Base-by-base conservation (phyloP, 148 eudicot genomes). In the Agrostemma githago region DNA sequence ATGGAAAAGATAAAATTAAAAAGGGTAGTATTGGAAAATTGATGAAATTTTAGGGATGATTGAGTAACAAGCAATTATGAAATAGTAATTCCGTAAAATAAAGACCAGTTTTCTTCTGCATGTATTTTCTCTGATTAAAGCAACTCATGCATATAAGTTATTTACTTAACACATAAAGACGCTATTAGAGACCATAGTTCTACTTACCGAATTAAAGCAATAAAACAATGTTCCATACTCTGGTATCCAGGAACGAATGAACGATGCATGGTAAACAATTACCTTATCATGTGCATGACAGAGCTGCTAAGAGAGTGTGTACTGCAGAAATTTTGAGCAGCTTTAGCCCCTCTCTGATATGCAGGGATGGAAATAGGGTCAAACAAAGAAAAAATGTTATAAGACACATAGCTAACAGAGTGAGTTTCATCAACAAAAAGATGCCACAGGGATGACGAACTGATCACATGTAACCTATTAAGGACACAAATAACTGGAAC, bases 281-380 rank as follows among this genome's bases (percentile, higher is more conserved):
- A 90, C 98, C 97, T 92, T 88, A 92, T 95, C 92, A 86, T 90
- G 81, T 85, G 74, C 98, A 95, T 82, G 70, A 95, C 98, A 14
- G 97, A 87, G 89, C 92, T 86, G 89, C 98, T 92, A 68, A 95
- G 81, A 74, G 84, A 92, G 84, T 94, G 83, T 69, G 89, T 71
- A 64, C 86, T 79, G 80, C 98, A 95, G 76, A 92, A 95, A 61
- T 72, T 81, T 71, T 92, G 86, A 66, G 98, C 98, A 48, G 93
- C 93, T 82, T 77, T 92, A 20, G 72, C 84, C 81, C 98, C 98
- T 82, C 76, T 78, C 98, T 95, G 86, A 78, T 79, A 72, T 72
- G 76, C 77, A 42, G 46, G 68, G 62, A 81, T 42, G 40, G 21
- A 80, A 10, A 39, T 37, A 26, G 34, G 19, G 62, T 58, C 68